Base-by-base conservation (phyloP, 768 basidiomycete genomes). In the Pleurotus cornucopiae region DNA sequence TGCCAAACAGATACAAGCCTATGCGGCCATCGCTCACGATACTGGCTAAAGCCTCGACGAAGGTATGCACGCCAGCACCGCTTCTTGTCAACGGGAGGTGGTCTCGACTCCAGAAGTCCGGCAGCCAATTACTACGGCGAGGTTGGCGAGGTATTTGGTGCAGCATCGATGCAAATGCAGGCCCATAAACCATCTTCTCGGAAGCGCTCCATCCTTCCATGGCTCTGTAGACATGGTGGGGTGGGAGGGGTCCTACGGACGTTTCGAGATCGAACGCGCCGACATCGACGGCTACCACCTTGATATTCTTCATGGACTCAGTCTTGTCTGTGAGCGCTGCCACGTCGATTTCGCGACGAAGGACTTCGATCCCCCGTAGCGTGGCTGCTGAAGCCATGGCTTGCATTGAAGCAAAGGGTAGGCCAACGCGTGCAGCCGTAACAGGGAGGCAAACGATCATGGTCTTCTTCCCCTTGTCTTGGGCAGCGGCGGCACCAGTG, bases 321-420 rank as follows among this genome's bases (percentile, higher is more conserved):
- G 79, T 72, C 49, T 76, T 74, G 49, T 81, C 82, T 0, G 81
- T 80, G 44, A 80, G 63, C 0, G 78, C 73, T 4, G 87, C 81
- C 7, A 82, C 71, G 34, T 76, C 76, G 56, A 89, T 77, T 71
- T 93, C 91, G 18, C 89, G 74, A 14, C 89, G 81, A 25, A 93
- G 79, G 20, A 92, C 80, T 58, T 91, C 88, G 11, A 82, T 75
- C 0, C 77, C 91, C 44, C 86, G 84, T 18, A 88, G 72, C 13
- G 86, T 91, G 49, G 84, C 82, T 3, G 84, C 85, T 26, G 87
- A 84, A 59, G 82, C 84, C 88, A 94, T 92, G 9, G 89, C 82
- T 57, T 83, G 83, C 41, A 86, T 82, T 5, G 79, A 73, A 9
- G 76, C 66, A 57, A 82, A 91, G 5, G 90, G 88, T n/a, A 91